phyloP scores from a whole-genome alignment of 768 basidiomycete genomes.

The Tremella mesenterica region DNA sequence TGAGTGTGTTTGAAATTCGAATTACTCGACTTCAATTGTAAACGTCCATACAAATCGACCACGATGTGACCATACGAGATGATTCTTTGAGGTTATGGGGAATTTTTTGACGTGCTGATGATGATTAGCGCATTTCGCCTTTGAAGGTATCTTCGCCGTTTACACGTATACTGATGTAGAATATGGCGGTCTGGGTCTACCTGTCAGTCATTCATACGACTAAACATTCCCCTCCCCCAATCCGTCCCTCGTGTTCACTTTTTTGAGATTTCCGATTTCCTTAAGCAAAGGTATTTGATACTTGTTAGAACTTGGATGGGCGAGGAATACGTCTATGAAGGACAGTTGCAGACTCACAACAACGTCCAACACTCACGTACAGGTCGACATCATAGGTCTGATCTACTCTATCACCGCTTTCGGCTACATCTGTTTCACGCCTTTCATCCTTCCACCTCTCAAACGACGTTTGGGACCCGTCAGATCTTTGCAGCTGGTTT shows the following conservation, averaged over 20 bases:
- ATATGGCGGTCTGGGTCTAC: conserved; percentile 25
- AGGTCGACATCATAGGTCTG: conserved; percentile 17
- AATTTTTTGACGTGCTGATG: conserved; percentile 3
- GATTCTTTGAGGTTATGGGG: too few relatives aligned
- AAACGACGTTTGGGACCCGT: conserved; percentile 9
- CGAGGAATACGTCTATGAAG: too few relatives aligned
- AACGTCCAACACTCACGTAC: too few relatives aligned
- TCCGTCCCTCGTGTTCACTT: not conserved
- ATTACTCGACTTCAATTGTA: too few relatives aligned
- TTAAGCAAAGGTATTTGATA: too few relatives aligned
- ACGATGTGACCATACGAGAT: too few relatives aligned
- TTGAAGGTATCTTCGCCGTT: conserved; percentile 27
- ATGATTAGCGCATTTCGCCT: conserved; percentile 11
- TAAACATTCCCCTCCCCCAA: too few relatives aligned
- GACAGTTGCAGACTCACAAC: too few relatives aligned
- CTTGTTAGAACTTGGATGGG: too few relatives aligned
- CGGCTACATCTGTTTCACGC: conserved; percentile 16
- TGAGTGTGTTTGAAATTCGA: too few relatives aligned
- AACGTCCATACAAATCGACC: too few relatives aligned
- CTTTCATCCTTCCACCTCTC: conserved; percentile 15
- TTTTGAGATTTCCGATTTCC: too few relatives aligned
- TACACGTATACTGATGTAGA: conserved; percentile 19
- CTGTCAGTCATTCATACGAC: conserved; percentile 22
- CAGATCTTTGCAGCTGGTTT: conserved; percentile 1
- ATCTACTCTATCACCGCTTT: conserved; percentile 10